A percentile compares a stretch with the other conserved stretches of the same genome.
phyloP scores from a whole-genome alignment of 1,139 yeast species.

The Pichia sp. region DNA sequence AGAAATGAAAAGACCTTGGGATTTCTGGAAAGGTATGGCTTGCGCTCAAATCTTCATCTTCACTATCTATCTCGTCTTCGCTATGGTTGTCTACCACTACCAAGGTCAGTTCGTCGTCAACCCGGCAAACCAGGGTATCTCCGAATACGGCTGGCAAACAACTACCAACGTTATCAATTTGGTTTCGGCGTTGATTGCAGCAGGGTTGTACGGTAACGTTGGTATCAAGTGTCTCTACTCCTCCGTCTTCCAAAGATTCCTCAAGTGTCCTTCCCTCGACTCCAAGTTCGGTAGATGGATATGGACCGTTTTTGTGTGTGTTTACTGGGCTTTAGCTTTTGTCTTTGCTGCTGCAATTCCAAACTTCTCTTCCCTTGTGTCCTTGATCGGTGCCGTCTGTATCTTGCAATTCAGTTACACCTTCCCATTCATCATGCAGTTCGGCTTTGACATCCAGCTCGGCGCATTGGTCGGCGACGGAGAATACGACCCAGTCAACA shows the following conservation, averaged over 20 bases:
- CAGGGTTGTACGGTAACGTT: constrained; percentile 44
- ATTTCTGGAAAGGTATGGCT: constrained; percentile 46
- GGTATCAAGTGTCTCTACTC: constrained; percentile 43
- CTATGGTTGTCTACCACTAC: constrained; percentile 41
- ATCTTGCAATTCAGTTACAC: constrained; percentile 47
- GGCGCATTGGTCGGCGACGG: constrained; percentile 36
- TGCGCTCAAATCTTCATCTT: constrained; percentile 42
- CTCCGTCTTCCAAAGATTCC: constrained; percentile 35
- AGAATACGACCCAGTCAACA: constrained; percentile 34
- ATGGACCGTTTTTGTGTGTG: constrained; percentile 37
- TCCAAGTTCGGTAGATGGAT: constrained; percentile 34
- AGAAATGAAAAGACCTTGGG: constrained; percentile 45
- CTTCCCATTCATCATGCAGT: constrained; percentile 40
- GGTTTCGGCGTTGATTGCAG: constrained; percentile 42
- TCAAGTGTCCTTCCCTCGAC: constrained; percentile 36
- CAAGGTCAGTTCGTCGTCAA: constrained; percentile 43
- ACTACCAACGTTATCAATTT: constrained; percentile 39
- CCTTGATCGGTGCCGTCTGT: constrained; percentile 51
- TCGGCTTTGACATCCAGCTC: constrained; percentile 36
- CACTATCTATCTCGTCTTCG: constrained; percentile 38
- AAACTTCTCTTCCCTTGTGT: constrained; percentile 45
- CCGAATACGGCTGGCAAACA: constrained; percentile 39
- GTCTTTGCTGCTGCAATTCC: constrained; percentile 55
- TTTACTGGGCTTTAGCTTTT: constrained; percentile 45
- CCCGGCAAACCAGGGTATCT: constrained; percentile 44